These are phyloP conservation scores for Camelina sativa DNA, from an alignment of 345 rosid species.

Conservation along the genomic window DNA sequence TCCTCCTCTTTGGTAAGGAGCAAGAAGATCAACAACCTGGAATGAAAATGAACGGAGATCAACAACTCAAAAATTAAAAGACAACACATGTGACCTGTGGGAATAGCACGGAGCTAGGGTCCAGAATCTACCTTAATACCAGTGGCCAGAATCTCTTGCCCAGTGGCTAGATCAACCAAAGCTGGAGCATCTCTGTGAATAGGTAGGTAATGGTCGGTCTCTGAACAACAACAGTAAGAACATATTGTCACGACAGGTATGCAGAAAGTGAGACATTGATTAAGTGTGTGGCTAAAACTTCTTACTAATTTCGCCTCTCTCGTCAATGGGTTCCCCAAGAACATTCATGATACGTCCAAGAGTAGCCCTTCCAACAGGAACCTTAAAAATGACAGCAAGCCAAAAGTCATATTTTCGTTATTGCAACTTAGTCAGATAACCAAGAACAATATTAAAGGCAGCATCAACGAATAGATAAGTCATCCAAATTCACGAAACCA, in stretches of 20 bases:
- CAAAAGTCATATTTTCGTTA: neutral
- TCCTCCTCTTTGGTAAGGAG: slow-evolving; percentile 99
- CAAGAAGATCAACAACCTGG: slow-evolving; percentile 96
- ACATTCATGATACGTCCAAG: slow-evolving; percentile 98
- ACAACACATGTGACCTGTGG: neutral
- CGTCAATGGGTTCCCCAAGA: slow-evolving; percentile 94
- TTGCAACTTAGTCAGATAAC: too few species aligned
- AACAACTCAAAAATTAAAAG: neutral
- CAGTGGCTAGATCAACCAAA: slow-evolving; percentile 93
- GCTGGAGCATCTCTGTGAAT: slow-evolving; percentile 97
- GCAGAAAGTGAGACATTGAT: neutral
- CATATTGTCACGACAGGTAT: slow-evolving; percentile 5
- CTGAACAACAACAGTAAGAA: slow-evolving; percentile 47
- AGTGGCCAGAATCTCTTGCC: slow-evolving; percentile 92
- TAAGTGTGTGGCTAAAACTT: neutral
- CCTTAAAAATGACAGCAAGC: slow-evolving; percentile 46
- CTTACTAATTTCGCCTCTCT: slow-evolving; percentile 88
- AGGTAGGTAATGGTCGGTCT: slow-evolving; percentile 87
- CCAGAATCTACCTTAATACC: slow-evolving; percentile 66
- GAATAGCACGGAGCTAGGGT: neutral
- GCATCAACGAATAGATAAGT: too few species aligned
- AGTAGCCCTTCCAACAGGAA: slow-evolving; percentile 95
- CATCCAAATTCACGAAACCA: too few species aligned
- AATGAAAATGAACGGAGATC: neutral
- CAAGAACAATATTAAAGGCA: too few species aligned